Conservation (phyloP, 2,329 filamentous ascomycete species). For the Fusarium sp. region DNA sequence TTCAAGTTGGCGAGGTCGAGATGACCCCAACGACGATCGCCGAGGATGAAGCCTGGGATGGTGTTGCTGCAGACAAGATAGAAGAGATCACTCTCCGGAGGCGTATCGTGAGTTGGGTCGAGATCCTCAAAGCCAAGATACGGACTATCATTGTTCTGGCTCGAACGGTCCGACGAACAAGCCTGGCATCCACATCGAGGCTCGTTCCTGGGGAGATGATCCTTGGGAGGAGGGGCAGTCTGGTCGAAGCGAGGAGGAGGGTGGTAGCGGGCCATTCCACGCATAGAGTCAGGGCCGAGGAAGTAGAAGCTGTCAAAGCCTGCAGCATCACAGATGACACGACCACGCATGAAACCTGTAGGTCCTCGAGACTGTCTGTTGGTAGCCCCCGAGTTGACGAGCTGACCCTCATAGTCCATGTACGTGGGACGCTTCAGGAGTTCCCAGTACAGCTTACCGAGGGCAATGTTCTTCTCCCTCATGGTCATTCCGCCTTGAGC, state of each 20-base stretch:
- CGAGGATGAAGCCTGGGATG: constrained; percentile 61
- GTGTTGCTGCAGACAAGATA: constrained; percentile 57
- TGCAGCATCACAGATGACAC: constrained; percentile 58
- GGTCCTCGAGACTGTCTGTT: constrained; percentile 46
- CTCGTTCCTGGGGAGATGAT: constrained; percentile 56
- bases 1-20: constrained; percentile 55
- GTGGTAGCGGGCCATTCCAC: constrained; percentile 29
- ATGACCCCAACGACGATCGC: constrained; percentile 59
- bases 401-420: constrained; percentile 59
- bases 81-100: constrained; percentile 58
- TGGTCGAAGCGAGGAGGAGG: constrained; percentile 23
- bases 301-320: constrained; percentile 54
- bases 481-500: constrained; percentile 49
- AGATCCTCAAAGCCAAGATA: constrained; percentile 58
- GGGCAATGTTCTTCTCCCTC: constrained; percentile 53
- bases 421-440: constrained; percentile 59
- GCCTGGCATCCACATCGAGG: constrained; percentile 57
- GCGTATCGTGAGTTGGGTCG: constrained; percentile 50
- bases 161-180: constrained; percentile 46
- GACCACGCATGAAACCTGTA: constrained; percentile 54
- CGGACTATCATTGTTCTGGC: constrained; percentile 43
- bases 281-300: constrained; percentile 40
- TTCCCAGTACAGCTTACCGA: constrained; percentile 62
- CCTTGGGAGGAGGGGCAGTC: constrained; percentile 39
- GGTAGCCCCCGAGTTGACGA: constrained; percentile 49